Percentiles rank a stretch among this genome's conserved stretches.
These are phyloP conservation scores for Barbarea vulgaris DNA, from an alignment of 345 rosid species.

Conservation along the genomic window DNA sequence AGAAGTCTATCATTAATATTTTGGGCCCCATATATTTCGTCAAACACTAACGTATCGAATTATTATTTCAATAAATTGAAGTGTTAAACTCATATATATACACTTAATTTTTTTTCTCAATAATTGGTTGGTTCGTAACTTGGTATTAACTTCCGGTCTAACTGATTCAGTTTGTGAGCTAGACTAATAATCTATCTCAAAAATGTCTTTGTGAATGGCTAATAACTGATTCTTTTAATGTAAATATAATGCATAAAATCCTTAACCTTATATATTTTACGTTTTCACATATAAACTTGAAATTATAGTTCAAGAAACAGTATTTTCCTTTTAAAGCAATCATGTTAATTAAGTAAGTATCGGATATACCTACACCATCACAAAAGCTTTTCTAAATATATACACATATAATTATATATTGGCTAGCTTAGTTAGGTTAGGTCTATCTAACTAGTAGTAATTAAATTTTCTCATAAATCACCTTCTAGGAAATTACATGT, in stretches of 20 bases:
- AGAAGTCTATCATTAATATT: background rate
- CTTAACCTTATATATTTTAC: background rate
- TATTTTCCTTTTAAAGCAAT: background rate
- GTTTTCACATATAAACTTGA: background rate
- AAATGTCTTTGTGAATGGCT: background rate
- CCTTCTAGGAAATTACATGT: background rate
- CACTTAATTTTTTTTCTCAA: background rate
- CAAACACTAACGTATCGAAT: background rate
- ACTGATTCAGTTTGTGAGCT: background rate
- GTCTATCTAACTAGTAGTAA: slow-evolving; percentile 22
- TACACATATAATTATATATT: background rate
- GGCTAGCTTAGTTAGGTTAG: slow-evolving; percentile 19
- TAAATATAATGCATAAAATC: background rate
- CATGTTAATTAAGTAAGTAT: slow-evolving; percentile 6
- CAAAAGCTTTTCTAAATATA: slow-evolving; percentile 22
- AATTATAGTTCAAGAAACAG: background rate
- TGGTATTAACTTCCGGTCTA: background rate
- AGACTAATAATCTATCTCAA: background rate
- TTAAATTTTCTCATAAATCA: background rate
- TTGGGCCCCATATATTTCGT: background rate
- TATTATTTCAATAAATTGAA: slow-evolving; percentile 11
- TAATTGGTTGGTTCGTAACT: slow-evolving; percentile 7
- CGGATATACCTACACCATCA: slow-evolving; percentile 22
- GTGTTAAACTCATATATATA: background rate
- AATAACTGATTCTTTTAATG: background rate